A percentile compares a stretch with the other conserved stretches of the same genome.
phyloP scores from a whole-genome alignment of 106 monocot species.

The Vanilla planifolia region DNA sequence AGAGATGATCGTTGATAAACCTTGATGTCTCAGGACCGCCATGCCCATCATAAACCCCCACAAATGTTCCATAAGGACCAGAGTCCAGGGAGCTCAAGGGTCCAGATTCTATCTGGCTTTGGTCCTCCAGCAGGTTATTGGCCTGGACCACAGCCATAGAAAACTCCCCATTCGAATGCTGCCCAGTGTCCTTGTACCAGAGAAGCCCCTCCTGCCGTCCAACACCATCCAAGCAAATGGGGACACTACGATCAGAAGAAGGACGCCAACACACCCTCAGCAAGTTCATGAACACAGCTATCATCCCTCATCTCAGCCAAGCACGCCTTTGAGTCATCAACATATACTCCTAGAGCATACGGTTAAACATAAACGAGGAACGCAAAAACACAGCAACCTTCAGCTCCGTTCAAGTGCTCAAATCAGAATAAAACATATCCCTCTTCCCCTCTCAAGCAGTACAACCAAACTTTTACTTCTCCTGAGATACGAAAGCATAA shows the following conservation, averaged over 20 bases:
- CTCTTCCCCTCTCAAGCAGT: background rate
- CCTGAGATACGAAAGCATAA: background rate
- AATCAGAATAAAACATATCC: background rate
- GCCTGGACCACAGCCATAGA: constrained; percentile 31
- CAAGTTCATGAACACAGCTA: constrained; percentile 14
- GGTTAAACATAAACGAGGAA: background rate
- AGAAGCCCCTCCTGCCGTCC: constrained; percentile 24
- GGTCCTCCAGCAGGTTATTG: constrained; percentile 26
- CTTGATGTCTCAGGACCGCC: constrained; percentile 26
- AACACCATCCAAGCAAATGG: constrained; percentile 5
- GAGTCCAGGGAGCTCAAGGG: constrained; percentile 11
- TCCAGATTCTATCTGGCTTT: constrained; percentile 25
- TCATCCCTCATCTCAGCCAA: constrained; percentile 27
- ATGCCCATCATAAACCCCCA: constrained; percentile 30
- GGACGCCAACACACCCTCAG: constrained; percentile 19
- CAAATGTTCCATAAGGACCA: constrained; percentile 22
- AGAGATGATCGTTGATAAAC: constrained; percentile 28
- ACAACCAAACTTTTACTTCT: background rate
- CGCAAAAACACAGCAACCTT: background rate
- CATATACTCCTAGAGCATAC: background rate
- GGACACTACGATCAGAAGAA: constrained; percentile 8
- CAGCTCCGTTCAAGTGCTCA: background rate
- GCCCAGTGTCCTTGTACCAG: constrained; percentile 21
- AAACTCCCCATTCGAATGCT: constrained; percentile 23
- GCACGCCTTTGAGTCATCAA: constrained; percentile 17